Evolutionary conservation across 805 yeast species (phyloP).

Genomic region (Zygosaccharomyces kombuchaensis): DNA sequence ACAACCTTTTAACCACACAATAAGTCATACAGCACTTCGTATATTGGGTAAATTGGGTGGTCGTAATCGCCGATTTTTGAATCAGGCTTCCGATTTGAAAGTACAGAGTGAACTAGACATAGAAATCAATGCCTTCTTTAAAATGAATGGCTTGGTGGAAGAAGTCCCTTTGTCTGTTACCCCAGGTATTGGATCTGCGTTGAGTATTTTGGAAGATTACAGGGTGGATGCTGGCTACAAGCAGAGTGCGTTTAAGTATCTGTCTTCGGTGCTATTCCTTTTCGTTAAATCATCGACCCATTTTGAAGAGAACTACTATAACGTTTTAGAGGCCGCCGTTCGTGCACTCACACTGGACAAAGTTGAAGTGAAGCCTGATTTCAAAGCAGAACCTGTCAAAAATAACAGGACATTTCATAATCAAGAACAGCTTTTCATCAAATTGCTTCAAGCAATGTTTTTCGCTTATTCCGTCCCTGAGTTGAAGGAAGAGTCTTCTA

Average conservation of each 20-base stretch:
- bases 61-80: constrained; percentile 79
- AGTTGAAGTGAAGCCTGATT: constrained; percentile 35
- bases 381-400: constrained; percentile 38
- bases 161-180: constrained; percentile 73
- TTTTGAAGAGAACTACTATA: constrained; percentile 40
- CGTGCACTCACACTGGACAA: constrained; percentile 34
- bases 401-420: constrained; percentile 49
- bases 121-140: constrained; percentile 63
- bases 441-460: constrained; percentile 66
- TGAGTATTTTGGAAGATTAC: constrained; percentile 67
- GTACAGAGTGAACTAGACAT: constrained; percentile 54
- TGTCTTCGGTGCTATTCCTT: constrained; percentile 60
- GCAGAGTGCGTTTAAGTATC: constrained; percentile 69
- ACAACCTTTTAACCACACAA: constrained; percentile 90
- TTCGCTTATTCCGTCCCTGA: constrained; percentile 73
- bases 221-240: constrained; percentile 57
- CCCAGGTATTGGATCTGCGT: constrained; percentile 76
- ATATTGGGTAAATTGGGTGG: constrained; percentile 96
- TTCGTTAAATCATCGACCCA: constrained; percentile 46
- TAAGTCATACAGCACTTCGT: constrained; percentile 89
- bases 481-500: constrained; percentile 60
- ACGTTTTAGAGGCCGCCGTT: constrained; percentile 48
- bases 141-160: constrained; percentile 60
- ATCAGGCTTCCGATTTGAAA: constrained; percentile 64
- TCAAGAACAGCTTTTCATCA: constrained; percentile 62